phyloP scores from a whole-genome alignment of 2,329 filamentous ascomycete species.

The Aspergillus floridensis region DNA sequence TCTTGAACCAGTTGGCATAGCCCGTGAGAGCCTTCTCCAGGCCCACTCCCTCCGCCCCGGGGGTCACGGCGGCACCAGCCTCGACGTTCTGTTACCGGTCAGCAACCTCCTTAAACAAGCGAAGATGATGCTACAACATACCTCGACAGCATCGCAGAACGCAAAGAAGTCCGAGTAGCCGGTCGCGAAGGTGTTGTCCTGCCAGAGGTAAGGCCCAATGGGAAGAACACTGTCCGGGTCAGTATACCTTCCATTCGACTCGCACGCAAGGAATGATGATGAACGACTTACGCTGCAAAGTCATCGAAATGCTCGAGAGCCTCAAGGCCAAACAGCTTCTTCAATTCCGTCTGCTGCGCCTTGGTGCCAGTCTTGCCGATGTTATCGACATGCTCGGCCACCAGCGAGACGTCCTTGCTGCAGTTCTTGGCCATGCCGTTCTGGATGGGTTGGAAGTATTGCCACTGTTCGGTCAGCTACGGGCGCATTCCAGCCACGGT shows the following conservation, averaged over 20 bases:
- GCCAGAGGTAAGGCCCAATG: constrained; percentile 59
- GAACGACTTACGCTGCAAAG: constrained; percentile 43
- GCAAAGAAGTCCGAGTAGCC: constrained; percentile 47
- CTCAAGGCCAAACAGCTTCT: constrained; percentile 53
- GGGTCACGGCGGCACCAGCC: constrained; percentile 26
- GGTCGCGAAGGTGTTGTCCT: constrained; percentile 51
- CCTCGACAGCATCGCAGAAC: constrained; percentile 39
- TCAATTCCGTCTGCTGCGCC: constrained; percentile 46
- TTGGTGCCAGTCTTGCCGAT: constrained; percentile 45
- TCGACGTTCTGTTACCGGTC: constrained; percentile 30
- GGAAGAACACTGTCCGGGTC: constrained; percentile 44
- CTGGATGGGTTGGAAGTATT: constrained; percentile 58
- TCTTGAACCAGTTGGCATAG: constrained; percentile 55
- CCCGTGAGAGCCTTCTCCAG: constrained; percentile 53
- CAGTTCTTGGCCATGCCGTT: constrained; percentile 60
- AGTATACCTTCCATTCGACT: neutral
- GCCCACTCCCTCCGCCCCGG: constrained; percentile 51
- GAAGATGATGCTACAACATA: constrained; percentile 20
- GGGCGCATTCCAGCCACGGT: too few relatives aligned
- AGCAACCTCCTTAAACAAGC: constrained; percentile 7
- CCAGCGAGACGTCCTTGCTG: constrained; percentile 51
- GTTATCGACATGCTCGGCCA: constrained; percentile 56
- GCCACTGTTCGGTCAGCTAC: constrained; percentile 40
- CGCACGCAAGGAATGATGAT: neutral
- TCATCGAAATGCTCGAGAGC: constrained; percentile 53